A percentile compares a stretch with the other conserved stretches of the same genome.
Conservation (phyloP, 805 yeast genomes). For the Candida chilensis region DNA sequence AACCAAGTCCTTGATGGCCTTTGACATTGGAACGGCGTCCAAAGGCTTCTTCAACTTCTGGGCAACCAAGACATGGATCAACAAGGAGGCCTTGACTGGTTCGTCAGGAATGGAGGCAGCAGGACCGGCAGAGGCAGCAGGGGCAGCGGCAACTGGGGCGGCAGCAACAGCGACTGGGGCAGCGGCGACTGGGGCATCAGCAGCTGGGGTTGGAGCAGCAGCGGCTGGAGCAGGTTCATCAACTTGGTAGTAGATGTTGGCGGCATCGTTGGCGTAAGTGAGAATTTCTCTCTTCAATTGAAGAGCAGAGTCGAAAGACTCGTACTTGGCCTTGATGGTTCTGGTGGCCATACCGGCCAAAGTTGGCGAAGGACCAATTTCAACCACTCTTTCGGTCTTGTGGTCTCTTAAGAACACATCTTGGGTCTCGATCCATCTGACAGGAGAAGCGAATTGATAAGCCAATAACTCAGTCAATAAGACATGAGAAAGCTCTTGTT, state of each 20-base stretch:
- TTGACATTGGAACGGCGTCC: conserved; percentile 77
- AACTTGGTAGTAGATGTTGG: conserved; percentile 91
- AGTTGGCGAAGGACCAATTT: conserved; percentile 98
- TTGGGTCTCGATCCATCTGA: conserved; percentile 99
- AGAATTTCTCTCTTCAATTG: conserved; percentile 89
- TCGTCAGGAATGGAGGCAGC: conserved; percentile 82
- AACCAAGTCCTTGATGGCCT: conserved; percentile 94
- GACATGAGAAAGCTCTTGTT: conserved; percentile 95
- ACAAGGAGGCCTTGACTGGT: conserved; percentile 76
- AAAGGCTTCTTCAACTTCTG: conserved; percentile 90
- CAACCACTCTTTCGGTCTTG: conserved; percentile 96
- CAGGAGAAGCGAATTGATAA: conserved; percentile 98
- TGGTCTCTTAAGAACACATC: conserved; percentile 91
- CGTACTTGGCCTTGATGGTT: conserved; percentile 91
- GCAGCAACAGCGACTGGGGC: conserved; percentile 53
- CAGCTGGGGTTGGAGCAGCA: conserved; percentile 42
- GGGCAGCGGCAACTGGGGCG: conserved; percentile 46
- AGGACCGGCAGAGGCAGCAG: conserved; percentile 70
- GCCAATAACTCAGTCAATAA: conserved; percentile 93
- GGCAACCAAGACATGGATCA: conserved; percentile 86
- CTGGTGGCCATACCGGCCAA: conserved; percentile 98
- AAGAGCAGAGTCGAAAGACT: conserved; percentile 95
- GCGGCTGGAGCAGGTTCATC: conserved; percentile 55
- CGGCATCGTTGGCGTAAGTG: conserved; percentile 92
- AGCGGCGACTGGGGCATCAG: conserved; percentile 39